Conservation (phyloP, 257 asterid species). For the Jacaranda copaia region DNA sequence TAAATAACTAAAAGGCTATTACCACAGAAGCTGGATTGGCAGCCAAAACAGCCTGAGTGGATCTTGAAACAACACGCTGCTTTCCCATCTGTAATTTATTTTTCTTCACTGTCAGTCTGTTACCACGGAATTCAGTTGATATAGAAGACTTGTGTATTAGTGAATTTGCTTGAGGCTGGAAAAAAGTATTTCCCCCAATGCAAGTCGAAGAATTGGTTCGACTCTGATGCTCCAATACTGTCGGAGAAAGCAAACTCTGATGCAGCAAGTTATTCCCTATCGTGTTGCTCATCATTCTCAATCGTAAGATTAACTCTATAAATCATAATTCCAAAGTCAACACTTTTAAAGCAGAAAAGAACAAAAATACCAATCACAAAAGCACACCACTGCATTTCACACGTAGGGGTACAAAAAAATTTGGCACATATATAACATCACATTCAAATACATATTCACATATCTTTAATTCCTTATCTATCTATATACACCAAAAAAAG, state of each 20-base stretch:
- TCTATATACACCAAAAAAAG: constrained; percentile 1
- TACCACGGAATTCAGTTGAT: constrained; percentile 66
- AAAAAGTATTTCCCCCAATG: constrained; percentile 70
- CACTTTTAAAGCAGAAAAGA: constrained; percentile 27
- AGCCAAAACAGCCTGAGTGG: constrained; percentile 71
- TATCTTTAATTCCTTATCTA: not conserved
- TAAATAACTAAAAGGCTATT: not conserved
- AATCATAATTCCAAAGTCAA: constrained; percentile 35
- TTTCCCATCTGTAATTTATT: constrained; percentile 65
- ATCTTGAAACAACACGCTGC: constrained; percentile 43
- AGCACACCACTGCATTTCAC: not conserved
- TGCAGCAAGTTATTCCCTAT: constrained; percentile 84
- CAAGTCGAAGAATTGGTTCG: constrained; percentile 66
- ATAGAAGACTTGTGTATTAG: constrained; percentile 54
- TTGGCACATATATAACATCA: constrained; percentile 1
- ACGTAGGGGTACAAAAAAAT: not conserved
- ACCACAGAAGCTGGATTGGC: constrained; percentile 72
- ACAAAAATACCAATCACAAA: constrained; percentile 7
- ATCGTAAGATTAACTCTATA: constrained; percentile 37
- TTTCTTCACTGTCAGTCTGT: constrained; percentile 51
- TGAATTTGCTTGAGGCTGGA: constrained; percentile 72
- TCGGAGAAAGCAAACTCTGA: constrained; percentile 68
- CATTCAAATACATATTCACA: constrained; percentile 13
- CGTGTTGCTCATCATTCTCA: constrained; percentile 69
- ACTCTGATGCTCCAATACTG: constrained; percentile 62